Conservation (phyloP, 2,329 filamentous ascomycete species). For the Alternaria gaisen region DNA sequence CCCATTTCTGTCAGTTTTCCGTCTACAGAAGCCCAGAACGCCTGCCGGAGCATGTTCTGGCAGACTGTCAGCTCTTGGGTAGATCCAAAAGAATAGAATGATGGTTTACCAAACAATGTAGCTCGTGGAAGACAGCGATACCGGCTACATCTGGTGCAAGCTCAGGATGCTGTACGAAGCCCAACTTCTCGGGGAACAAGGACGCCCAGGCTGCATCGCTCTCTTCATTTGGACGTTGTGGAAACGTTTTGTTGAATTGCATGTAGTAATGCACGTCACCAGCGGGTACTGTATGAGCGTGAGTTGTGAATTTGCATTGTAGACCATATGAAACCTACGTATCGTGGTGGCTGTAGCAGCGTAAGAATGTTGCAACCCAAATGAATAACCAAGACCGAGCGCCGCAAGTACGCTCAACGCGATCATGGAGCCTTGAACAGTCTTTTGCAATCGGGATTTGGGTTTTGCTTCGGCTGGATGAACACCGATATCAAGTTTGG, state of each 20-base stretch:
- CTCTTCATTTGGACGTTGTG: background rate
- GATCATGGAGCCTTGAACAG: background rate
- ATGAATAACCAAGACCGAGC: background rate
- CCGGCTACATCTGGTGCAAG: background rate
- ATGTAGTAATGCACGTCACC: background rate
- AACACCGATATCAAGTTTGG: background rate
- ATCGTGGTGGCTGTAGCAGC: background rate
- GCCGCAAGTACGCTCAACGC: background rate
- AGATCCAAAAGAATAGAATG: background rate
- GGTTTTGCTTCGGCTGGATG: background rate
- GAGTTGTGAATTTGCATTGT: too few species aligned
- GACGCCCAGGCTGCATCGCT: background rate
- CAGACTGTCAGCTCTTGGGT: background rate
- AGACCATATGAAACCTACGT: background rate
- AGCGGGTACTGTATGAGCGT: background rate
- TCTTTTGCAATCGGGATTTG: background rate
- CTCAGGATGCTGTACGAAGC: background rate
- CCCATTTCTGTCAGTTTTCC: background rate
- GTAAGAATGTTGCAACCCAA: background rate
- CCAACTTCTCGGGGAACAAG: background rate
- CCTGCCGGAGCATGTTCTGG: background rate
- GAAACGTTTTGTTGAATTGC: slow-evolving; percentile 2
- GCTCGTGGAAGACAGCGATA: background rate
- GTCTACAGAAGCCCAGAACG: background rate
- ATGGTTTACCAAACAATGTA: slow-evolving; percentile 1